Evolutionary conservation across 495 filamentous ascomycete species (phyloP).

Genomic region (Rostrohypoxylon terebratum): DNA sequence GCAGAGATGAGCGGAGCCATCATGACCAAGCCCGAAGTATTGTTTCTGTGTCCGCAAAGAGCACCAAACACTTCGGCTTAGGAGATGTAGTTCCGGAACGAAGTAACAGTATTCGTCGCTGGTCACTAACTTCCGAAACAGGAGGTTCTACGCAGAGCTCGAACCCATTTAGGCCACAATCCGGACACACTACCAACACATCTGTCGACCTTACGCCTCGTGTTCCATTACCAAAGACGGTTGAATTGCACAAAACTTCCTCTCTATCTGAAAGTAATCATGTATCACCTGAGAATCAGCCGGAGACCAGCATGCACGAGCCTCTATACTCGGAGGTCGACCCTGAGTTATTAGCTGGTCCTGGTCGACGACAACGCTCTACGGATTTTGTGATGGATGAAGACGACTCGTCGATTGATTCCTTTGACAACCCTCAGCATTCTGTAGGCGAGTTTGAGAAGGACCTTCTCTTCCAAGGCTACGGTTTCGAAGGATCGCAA

Average conservation of each 20-base stretch:
- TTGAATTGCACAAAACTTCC: neutral
- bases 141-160: slow-evolving; percentile 54
- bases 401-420: slow-evolving; percentile 48
- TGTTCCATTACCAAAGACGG: slow-evolving; percentile 6
- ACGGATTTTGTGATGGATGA: slow-evolving; percentile 55
- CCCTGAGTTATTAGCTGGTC: slow-evolving; percentile 26
- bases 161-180: slow-evolving; percentile 54
- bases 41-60: slow-evolving; percentile 33
- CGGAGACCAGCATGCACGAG: neutral
- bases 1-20: slow-evolving; percentile 31
- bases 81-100: slow-evolving; percentile 44
- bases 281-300: neutral
- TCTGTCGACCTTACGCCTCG: slow-evolving; percentile 54
- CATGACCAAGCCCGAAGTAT: slow-evolving; percentile 41
- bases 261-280: neutral
- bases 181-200: slow-evolving; percentile 57
- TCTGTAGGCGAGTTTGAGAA: slow-evolving; percentile 55
- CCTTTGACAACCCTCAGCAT: slow-evolving; percentile 46
- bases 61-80: slow-evolving; percentile 36
- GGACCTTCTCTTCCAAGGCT: slow-evolving; percentile 58
- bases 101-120: slow-evolving; percentile 53
- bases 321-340: slow-evolving; percentile 12
- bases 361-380: slow-evolving; percentile 10
- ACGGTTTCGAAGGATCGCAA: slow-evolving; percentile 50
- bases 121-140: slow-evolving; percentile 58